Percentiles rank a stretch among this genome's conserved stretches.
phyloP scores from a whole-genome alignment of 179 eudicot species.

The Beta lomatogona region DNA sequence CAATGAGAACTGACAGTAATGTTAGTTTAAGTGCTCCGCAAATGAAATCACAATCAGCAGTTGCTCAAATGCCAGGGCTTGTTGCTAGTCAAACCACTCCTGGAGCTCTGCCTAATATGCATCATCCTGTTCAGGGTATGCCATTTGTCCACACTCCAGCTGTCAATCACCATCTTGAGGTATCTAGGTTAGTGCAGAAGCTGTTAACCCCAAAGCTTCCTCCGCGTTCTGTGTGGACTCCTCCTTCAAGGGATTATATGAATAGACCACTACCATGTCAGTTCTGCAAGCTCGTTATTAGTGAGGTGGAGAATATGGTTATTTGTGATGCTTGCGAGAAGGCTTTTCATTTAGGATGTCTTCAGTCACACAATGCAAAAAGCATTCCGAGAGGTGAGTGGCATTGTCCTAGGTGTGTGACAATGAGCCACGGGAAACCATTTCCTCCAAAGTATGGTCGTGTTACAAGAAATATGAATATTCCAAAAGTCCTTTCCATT shows the following conservation, averaged over 20 bases:
- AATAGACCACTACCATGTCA: conserved; percentile 74
- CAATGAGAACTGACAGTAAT: conserved; percentile 41
- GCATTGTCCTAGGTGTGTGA: conserved; percentile 89
- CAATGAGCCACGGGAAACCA: conserved; percentile 75
- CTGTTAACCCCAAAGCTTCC: conserved; percentile 54
- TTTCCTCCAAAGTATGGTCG: conserved; percentile 98
- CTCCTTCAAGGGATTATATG: conserved; percentile 95
- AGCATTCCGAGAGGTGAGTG: conserved; percentile 81
- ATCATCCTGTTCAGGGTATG: conserved; percentile 50
- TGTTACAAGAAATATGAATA: conserved; percentile 74
- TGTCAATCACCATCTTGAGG: conserved; percentile 63
- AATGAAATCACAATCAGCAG: conserved; percentile 35
- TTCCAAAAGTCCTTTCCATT: conserved; percentile 51
- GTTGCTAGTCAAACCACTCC: conserved; percentile 43
- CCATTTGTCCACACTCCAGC: conserved; percentile 44
- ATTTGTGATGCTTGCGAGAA: conserved; percentile 98
- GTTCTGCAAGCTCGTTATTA: conserved; percentile 59
- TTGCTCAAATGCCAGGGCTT: conserved; percentile 44
- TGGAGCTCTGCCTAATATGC: conserved; percentile 38
- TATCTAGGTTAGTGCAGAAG: conserved; percentile 76
- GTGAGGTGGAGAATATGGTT: conserved; percentile 74
- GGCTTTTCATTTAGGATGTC: conserved; percentile 85
- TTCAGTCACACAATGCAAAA: conserved; percentile 64
- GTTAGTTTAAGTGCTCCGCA: conserved; percentile 38
- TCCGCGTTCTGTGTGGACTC: conserved; percentile 65